A percentile compares a stretch with the other conserved stretches of the same genome.
Conservation (phyloP, 1,284 basidiomycete genomes). For the Vanrija sp. region DNA sequence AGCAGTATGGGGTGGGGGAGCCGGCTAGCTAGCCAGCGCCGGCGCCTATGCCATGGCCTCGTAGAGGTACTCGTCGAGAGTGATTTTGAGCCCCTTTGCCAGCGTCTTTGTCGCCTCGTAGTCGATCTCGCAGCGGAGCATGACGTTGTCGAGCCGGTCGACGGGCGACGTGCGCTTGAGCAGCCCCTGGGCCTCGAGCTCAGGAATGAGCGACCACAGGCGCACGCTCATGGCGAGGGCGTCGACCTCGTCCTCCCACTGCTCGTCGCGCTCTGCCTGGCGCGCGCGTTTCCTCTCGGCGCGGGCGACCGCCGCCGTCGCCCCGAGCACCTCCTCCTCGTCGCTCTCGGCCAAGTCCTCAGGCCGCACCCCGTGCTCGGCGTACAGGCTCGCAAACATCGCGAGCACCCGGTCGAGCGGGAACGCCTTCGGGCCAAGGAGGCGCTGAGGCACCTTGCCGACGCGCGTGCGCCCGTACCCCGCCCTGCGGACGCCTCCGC, state of each 20-base stretch:
- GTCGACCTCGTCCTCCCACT: conserved; percentile 44
- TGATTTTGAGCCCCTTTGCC: conserved; percentile 62
- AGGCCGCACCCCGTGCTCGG: conserved; percentile 64
- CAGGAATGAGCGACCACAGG: conserved; percentile 58
- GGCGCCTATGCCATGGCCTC: conserved; percentile 49
- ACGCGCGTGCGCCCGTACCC: conserved; percentile 41
- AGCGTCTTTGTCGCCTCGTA: conserved; percentile 61
- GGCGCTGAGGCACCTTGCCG: conserved; percentile 60
- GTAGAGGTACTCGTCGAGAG: conserved; percentile 68
- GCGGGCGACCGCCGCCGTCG: conserved; percentile 13
- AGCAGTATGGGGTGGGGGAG: background rate
- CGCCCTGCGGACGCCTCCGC: conserved; percentile 49
- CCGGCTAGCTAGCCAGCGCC: background rate
- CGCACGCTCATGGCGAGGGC: conserved; percentile 36
- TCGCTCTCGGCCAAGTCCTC: conserved; percentile 27
- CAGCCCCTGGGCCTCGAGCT: conserved; percentile 65
- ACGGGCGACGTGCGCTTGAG: conserved; percentile 61
- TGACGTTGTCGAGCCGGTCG: conserved; percentile 59
- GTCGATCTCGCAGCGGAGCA: conserved; percentile 69
- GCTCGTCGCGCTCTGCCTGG: conserved; percentile 57
- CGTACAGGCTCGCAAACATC: conserved; percentile 73
- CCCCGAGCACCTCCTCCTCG: conserved; percentile 4
- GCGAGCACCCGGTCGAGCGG: conserved; percentile 77
- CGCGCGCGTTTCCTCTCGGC: conserved; percentile 57
- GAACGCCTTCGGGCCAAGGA: conserved; percentile 76